A percentile compares a stretch with the other conserved stretches of the same genome.
phyloP scores from a whole-genome alignment of 176 grass and related monocot genomes.

The Echinochloa phyllopogon region DNA sequence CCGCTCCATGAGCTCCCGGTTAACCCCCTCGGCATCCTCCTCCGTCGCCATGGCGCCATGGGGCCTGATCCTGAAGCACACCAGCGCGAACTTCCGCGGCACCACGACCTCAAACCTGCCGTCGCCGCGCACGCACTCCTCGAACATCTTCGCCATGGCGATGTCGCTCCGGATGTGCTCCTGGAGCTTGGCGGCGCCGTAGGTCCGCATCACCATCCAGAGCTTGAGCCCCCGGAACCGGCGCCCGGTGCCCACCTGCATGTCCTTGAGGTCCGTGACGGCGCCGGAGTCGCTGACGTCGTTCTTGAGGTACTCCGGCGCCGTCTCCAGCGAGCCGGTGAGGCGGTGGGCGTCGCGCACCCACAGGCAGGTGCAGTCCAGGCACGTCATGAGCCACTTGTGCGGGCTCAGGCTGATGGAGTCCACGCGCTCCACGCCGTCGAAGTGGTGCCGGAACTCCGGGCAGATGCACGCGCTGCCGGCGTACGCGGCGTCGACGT shows the following conservation, averaged over 20 bases:
- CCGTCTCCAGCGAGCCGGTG: background rate
- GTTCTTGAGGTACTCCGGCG: background rate
- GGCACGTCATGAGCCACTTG: background rate
- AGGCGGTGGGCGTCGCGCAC: background rate
- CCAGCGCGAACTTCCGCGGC: background rate
- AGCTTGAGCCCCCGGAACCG: background rate
- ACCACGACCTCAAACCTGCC: background rate
- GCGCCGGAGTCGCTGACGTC: background rate
- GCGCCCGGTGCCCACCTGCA: background rate
- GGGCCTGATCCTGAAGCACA: background rate
- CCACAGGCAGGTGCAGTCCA: background rate
- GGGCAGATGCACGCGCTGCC: background rate
- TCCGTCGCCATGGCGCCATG: background rate
- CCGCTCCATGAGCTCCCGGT: background rate
- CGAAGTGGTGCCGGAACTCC: conserved; percentile 9
- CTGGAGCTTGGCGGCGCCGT: background rate
- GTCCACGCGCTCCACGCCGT: background rate
- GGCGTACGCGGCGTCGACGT: background rate
- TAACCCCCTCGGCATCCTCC: background rate
- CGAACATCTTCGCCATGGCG: background rate
- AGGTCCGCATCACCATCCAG: conserved; percentile 2
- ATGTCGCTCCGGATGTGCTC: conserved; percentile 5
- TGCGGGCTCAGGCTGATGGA: conserved; percentile 26
- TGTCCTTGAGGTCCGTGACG: background rate
- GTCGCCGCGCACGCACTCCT: background rate